Conservation (phyloP, 116 monocot genomes). For the Dioscorea cayenensis region DNA sequence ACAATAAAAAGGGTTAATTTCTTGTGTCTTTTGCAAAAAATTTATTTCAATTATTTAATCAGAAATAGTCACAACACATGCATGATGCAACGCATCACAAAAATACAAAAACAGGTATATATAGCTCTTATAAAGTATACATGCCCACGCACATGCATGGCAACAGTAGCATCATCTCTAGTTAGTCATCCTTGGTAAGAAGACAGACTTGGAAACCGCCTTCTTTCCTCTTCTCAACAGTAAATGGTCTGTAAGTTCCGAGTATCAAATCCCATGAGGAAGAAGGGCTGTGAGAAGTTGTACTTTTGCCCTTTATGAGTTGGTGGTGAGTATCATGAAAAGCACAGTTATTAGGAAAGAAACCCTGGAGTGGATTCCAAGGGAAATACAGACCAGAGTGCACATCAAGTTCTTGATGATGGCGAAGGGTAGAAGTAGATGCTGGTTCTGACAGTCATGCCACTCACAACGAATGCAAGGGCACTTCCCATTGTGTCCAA, state of each 20-base stretch:
- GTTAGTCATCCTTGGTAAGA: no score
- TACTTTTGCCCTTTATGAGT: conserved; percentile 2
- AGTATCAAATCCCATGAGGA: conserved; percentile 4
- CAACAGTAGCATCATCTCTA: no score
- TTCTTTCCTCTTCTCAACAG: conserved; percentile 3
- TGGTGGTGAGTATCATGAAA: conserved; percentile 10
- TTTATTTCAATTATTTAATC: no score
- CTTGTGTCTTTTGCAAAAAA: no score
- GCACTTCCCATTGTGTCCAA: not conserved
- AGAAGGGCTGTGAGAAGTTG: conserved; percentile 13
- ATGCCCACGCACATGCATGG: no score
- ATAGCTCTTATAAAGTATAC: no score
- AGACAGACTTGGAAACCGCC: conserved; percentile 5
- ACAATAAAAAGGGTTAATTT: no score
- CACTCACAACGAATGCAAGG: not conserved
- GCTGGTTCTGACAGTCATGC: conserved; percentile 1
- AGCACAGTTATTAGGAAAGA: conserved; percentile 3
- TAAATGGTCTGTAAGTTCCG: conserved; percentile 3
- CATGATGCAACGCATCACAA: no score
- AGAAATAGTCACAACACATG: no score
- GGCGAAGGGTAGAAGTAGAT: conserved; percentile 9
- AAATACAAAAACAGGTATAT: no score
- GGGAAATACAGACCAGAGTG: conserved; percentile 1
- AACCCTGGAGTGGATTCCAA: conserved; percentile 2
- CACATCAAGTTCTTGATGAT: not conserved